Conservation (phyloP, 495 filamentous ascomycete genomes). For the Xylaria acuta region DNA sequence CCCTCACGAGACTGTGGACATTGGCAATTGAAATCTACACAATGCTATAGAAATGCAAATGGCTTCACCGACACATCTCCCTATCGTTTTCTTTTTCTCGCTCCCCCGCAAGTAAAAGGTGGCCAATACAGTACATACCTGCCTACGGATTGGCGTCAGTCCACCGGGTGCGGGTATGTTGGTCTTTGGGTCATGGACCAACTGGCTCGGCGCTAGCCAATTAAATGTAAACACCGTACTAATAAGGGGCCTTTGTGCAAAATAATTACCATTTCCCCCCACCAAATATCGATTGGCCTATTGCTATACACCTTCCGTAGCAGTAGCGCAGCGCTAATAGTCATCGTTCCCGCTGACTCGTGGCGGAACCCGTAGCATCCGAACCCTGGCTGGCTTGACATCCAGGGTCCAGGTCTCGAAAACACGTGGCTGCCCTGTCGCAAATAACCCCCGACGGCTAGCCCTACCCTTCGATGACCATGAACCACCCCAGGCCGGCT, state of each 20-base stretch:
- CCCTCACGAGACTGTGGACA: background rate
- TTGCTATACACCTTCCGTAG: background rate
- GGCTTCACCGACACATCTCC: background rate
- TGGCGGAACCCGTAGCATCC: background rate
- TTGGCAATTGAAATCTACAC: background rate
- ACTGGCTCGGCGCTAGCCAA: background rate
- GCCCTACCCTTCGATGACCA: constrained; percentile 10
- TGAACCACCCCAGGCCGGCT: background rate
- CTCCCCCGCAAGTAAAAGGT: background rate
- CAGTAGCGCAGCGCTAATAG: background rate
- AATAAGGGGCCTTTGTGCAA: background rate
- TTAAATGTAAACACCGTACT: background rate
- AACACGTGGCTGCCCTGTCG: constrained; percentile 25
- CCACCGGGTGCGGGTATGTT: background rate
- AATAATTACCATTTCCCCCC: background rate
- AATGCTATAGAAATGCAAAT: background rate
- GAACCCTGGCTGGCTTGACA: background rate
- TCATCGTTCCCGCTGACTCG: background rate
- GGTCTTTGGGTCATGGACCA: background rate
- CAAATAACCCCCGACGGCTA: background rate
- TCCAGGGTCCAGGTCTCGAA: background rate
- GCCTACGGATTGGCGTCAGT: background rate
- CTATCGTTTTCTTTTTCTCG: background rate
- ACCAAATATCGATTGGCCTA: background rate
- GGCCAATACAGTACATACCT: background rate